Conservation (phyloP, 129 eudicot species). For the Deinandra increscens region DNA sequence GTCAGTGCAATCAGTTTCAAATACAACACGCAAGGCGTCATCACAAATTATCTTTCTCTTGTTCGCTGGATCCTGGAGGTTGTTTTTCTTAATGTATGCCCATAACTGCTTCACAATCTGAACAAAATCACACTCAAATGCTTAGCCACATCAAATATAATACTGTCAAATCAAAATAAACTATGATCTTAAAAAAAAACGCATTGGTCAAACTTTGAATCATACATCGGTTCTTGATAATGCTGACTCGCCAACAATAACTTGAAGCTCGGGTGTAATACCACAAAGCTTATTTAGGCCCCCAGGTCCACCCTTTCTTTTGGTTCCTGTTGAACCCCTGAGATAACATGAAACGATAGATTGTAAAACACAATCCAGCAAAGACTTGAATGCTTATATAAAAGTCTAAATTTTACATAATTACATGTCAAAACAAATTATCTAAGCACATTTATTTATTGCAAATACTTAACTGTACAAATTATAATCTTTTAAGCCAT, state of each 20-base stretch:
- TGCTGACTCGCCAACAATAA: conserved; percentile 76
- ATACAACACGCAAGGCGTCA: conserved; percentile 81
- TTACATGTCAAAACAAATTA: no score
- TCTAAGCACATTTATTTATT: no score
- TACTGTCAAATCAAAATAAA: background rate
- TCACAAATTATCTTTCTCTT: conserved; percentile 93
- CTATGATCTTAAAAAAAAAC: background rate
- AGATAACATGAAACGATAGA: background rate
- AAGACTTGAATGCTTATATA: background rate
- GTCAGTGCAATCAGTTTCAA: conserved; percentile 83
- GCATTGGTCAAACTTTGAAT: background rate
- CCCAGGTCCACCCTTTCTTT: conserved; percentile 96
- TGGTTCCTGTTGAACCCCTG: conserved; percentile 61
- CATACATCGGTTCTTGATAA: conserved; percentile 88
- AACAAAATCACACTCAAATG: conserved; percentile 11
- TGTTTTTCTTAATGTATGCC: conserved; percentile 88
- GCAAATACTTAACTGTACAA: conserved; percentile 5
- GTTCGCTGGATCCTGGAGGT: conserved; percentile 93
- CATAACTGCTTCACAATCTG: conserved; percentile 97
- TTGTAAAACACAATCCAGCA: background rate
- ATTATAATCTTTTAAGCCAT: no score
- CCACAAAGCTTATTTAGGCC: conserved; percentile 86
- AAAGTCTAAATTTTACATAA: background rate
- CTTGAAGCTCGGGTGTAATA: conserved; percentile 82
- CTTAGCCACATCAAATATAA: conserved; percentile 16